A percentile compares a stretch with the other conserved stretches of the same genome.
Evolutionary conservation across 257 asterid genomes (phyloP).

Genomic region (Solanum okadae): DNA sequence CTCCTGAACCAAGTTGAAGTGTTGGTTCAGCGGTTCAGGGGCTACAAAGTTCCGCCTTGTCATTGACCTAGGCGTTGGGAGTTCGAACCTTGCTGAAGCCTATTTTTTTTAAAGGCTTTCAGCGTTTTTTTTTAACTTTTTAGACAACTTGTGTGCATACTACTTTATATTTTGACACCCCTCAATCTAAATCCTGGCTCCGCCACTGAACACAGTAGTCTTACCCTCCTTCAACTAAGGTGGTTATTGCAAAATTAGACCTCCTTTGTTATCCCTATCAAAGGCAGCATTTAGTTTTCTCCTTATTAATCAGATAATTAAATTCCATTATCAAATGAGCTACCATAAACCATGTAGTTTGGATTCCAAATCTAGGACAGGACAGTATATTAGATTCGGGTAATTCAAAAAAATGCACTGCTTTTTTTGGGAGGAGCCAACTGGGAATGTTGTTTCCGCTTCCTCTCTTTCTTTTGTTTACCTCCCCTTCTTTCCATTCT

Average conservation of each 20-base stretch:
- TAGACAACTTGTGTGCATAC: no score
- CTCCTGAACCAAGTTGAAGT: no score
- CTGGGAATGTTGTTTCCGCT: neutral
- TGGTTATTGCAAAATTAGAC: neutral
- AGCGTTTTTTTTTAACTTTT: no score
- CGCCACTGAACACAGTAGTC: neutral
- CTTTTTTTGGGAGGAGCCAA: neutral
- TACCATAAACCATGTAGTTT: neutral
- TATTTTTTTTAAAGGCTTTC: no score
- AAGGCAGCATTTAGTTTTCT: neutral
- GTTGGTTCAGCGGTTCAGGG: no score
- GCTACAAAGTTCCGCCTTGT: no score
- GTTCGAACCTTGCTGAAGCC: no score
- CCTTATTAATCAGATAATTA: neutral
- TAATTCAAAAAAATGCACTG: neutral
- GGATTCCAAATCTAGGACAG: neutral
- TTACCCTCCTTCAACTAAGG: neutral
- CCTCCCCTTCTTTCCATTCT: neutral
- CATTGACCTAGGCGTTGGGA: no score
- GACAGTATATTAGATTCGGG: neutral
- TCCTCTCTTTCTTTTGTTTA: neutral
- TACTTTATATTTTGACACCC: no score
- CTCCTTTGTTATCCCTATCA: neutral
- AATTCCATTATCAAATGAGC: neutral
- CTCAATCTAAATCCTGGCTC: no score